phyloP scores from a whole-genome alignment of 805 yeast genomes.

The Yamadazyma nakazawae region DNA sequence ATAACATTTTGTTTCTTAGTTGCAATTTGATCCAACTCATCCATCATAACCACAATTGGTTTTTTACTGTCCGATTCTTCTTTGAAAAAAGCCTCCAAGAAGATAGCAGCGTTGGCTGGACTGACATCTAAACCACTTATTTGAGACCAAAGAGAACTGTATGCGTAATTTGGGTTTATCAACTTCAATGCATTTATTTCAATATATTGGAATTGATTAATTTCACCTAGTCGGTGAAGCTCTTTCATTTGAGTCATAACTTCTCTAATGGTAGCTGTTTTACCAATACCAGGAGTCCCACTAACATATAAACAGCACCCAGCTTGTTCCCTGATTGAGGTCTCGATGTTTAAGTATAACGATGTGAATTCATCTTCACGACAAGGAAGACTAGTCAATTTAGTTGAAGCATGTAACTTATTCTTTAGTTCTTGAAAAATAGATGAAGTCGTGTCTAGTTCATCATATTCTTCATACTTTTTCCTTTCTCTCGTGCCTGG shows the following conservation, averaged over 20 bases:
- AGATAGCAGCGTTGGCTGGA: constrained; percentile 60
- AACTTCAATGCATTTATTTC: constrained; percentile 92
- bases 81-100: constrained; percentile 69
- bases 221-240: constrained; percentile 22
- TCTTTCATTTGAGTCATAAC: constrained; percentile 67
- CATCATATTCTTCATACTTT: constrained; percentile 6
- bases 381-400: constrained; percentile 65
- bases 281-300: constrained; percentile 98
- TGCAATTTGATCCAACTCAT: constrained; percentile 90
- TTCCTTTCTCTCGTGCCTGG: constrained; percentile 7
- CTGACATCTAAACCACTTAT: constrained; percentile 56
- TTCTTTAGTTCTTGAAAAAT: constrained; percentile 39
- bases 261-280: constrained; percentile 89
- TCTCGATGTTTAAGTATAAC: constrained; percentile 64
- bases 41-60: constrained; percentile 76
- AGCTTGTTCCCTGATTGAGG: constrained; percentile 62
- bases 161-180: constrained; percentile 73
- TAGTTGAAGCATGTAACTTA: constrained; percentile 43
- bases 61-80: constrained; percentile 30
- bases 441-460: constrained; percentile 22
- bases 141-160: constrained; percentile 78
- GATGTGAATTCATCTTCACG: constrained; percentile 79
- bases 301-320: constrained; percentile 89
- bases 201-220: constrained; percentile 58
- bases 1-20: constrained; percentile 78